Percentiles rank a stretch among this genome's conserved stretches.
These are phyloP conservation scores for Trichoderma reesei DNA, from an alignment of 495 filamentous ascomycete genomes.

Conservation along the genomic window DNA sequence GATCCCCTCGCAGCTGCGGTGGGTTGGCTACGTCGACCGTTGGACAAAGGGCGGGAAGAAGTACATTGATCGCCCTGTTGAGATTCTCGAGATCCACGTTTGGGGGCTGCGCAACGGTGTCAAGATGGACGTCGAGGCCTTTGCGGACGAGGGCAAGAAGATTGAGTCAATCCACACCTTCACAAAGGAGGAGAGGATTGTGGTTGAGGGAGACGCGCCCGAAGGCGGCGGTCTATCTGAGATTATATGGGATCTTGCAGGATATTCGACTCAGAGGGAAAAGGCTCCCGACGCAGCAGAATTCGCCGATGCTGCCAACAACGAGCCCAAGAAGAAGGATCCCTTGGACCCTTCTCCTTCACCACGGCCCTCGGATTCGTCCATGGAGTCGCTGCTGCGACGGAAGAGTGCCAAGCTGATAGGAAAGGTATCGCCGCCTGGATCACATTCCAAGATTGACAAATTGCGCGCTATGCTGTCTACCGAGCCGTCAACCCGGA, in stretches of 20 bases:
- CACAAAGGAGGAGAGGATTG: conserved; percentile 57
- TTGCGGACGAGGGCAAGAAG: conserved; percentile 72
- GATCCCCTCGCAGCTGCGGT: conserved; percentile 84
- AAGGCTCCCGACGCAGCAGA: conserved; percentile 19
- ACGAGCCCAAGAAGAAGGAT: conserved; percentile 15
- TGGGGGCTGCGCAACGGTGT: conserved; percentile 87
- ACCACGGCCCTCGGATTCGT: background rate
- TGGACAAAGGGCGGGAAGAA: conserved; percentile 65
- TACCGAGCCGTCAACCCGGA: background rate
- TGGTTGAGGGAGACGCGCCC: conserved; percentile 50
- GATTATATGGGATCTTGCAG: conserved; percentile 43
- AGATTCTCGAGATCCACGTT: conserved; percentile 79
- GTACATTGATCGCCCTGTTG: conserved; percentile 75
- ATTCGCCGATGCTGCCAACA: conserved; percentile 18
- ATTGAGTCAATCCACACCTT: conserved; percentile 83
- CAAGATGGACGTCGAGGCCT: conserved; percentile 79
- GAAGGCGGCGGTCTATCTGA: conserved; percentile 38
- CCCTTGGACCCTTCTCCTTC: background rate
- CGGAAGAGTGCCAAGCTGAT: conserved; percentile 5
- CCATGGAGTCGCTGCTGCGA: background rate
- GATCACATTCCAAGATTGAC: background rate
- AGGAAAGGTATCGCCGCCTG: background rate
- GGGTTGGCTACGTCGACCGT: conserved; percentile 80
- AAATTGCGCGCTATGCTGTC: background rate
- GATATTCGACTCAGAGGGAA: conserved; percentile 23